phyloP scores from a whole-genome alignment of 768 basidiomycete species.

The Dentipellis sp. region DNA sequence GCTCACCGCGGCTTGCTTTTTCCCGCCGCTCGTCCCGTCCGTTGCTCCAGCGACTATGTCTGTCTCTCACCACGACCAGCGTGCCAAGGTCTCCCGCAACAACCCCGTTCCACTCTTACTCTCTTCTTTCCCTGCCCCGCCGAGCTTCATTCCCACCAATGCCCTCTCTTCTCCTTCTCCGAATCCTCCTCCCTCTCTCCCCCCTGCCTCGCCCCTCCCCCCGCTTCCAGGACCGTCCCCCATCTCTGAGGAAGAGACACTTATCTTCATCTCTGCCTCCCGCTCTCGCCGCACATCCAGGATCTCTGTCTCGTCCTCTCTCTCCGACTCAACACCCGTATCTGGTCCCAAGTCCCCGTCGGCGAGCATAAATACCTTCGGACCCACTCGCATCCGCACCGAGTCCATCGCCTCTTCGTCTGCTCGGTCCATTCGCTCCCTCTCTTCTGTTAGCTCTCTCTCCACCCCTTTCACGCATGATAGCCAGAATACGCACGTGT shows the following conservation, averaged over 20 bases:
- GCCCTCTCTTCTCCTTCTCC: no score
- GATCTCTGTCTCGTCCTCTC: constrained; percentile 19
- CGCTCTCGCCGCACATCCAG: constrained; percentile 28
- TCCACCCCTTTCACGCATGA: constrained; percentile 7
- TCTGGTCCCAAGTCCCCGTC: constrained; percentile 20
- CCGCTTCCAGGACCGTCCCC: constrained; percentile 58
- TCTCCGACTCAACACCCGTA: constrained; percentile 6
- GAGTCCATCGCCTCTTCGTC: constrained; percentile 14
- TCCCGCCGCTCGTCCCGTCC: no score
- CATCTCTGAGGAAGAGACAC: constrained; percentile 39
- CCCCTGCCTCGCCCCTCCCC: constrained; percentile 51
- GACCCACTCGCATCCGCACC: constrained; percentile 7
- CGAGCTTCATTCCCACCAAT: no score
- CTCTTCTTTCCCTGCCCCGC: constrained; percentile 29
- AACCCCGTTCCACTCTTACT: constrained; percentile 24
- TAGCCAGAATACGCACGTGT: constrained; percentile 4
- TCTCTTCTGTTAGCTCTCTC: constrained; percentile 19
- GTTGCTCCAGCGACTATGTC: no score
- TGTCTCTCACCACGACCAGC: not conserved
- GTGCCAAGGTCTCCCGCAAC: not conserved
- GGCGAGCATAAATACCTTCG: constrained; percentile 1
- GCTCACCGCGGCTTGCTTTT: no score
- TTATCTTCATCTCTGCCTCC: constrained; percentile 28
- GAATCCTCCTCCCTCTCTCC: constrained; percentile 53
- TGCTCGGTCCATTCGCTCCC: constrained; percentile 19